These are phyloP conservation scores for Aspergillus sclerotiicarbonarius DNA, from an alignment of 495 filamentous ascomycete species.

Conservation along the genomic window DNA sequence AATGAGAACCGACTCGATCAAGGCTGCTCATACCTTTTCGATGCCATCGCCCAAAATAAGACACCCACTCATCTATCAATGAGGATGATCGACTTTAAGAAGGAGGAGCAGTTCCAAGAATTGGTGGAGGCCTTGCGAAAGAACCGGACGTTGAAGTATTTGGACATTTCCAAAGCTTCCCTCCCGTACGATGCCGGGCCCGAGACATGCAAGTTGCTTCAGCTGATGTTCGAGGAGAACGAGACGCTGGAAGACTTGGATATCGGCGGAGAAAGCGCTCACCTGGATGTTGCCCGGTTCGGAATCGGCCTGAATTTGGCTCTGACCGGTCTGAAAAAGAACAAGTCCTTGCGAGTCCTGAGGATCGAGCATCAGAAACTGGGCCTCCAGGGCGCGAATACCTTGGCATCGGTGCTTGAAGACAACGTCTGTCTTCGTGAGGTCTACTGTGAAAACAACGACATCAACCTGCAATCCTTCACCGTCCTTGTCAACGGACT, in stretches of 20 bases:
- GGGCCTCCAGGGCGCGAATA: conserved; percentile 70
- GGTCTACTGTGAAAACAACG: conserved; percentile 75
- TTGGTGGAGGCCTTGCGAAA: conserved; percentile 68
- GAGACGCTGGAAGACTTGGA: conserved; percentile 73
- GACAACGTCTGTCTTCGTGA: conserved; percentile 63
- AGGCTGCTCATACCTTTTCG: conserved; percentile 65
- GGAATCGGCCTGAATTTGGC: conserved; percentile 79
- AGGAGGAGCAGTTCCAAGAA: conserved; percentile 71
- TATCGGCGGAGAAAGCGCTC: conserved; percentile 84
- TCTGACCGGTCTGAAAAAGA: conserved; percentile 71
- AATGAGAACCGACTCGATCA: conserved; percentile 80
- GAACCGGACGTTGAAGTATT: conserved; percentile 69
- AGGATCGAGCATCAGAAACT: conserved; percentile 67
- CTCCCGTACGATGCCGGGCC: conserved; percentile 74
- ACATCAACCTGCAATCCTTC: conserved; percentile 74
- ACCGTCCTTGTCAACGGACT: conserved; percentile 73
- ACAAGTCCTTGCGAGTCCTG: conserved; percentile 71
- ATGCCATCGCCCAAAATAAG: conserved; percentile 60
- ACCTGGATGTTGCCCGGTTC: conserved; percentile 81
- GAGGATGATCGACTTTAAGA: conserved; percentile 81
- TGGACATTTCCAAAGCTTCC: conserved; percentile 89
- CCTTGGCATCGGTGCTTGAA: conserved; percentile 72
- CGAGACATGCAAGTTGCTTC: conserved; percentile 71
- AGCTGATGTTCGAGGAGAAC: conserved; percentile 76
- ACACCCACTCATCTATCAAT: conserved; percentile 75